Evolutionary conservation across 257 asterid species (phyloP).

Genomic region (Solanum commersonii): DNA sequence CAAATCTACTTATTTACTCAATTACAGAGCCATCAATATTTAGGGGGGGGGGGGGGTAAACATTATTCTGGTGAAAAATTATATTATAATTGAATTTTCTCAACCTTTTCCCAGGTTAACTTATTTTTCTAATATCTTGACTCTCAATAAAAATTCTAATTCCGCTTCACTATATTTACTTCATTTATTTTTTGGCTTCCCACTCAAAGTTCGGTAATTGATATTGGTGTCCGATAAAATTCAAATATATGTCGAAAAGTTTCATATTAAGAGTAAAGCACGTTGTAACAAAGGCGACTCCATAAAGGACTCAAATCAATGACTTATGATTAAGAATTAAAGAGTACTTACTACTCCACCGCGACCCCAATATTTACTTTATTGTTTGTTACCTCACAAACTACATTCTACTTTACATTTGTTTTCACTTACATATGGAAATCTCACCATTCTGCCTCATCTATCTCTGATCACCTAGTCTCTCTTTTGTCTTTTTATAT

Average conservation of each 20-base stretch:
- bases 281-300: rapidly evolving
- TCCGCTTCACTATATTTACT: neutral
- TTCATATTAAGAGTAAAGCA: too few relatives aligned
- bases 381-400: neutral
- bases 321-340: rapidly evolving
- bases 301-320: rapidly evolving
- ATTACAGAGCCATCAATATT: neutral
- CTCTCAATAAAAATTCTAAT: neutral
- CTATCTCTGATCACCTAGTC: constrained; percentile 13
- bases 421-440: constrained; percentile 13
- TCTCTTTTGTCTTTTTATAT: constrained; percentile 14
- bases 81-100: neutral
- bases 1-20: neutral
- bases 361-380: rapidly evolving
- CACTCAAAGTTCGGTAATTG: too few relatives aligned
- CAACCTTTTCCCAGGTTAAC: neutral
- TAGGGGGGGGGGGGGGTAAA: too few relatives aligned
- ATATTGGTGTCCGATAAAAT: too few relatives aligned
- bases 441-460: constrained; percentile 30
- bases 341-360: too few relatives aligned
- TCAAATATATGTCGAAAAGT: rapidly evolving
- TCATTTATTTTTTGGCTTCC: neutral
- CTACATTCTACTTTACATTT: neutral
- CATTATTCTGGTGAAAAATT: neutral
- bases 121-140: neutral